Conservation (phyloP, 306 rosid genomes). For the Prinsepia uniflora region DNA sequence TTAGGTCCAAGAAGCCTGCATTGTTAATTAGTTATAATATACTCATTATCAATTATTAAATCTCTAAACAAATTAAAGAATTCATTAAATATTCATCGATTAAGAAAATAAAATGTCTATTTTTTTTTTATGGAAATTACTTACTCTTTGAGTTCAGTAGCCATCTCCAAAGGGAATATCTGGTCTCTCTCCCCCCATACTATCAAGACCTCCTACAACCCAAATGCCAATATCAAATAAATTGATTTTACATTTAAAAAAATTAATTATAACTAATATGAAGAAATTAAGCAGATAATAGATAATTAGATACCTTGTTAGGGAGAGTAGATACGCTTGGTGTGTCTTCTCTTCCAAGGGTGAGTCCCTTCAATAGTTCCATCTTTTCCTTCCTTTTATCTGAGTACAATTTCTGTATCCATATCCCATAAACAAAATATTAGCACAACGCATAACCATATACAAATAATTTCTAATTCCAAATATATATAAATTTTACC, state of each 20-base stretch:
- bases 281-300: not conserved
- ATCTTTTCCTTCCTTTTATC: conserved; percentile 67
- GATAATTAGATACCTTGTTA: conserved; percentile 37
- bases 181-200: conserved; percentile 79
- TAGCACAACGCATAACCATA: too few species aligned
- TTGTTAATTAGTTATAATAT: not conserved
- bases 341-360: conserved; percentile 52
- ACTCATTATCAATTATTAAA: not conserved
- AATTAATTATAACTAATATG: not conserved
- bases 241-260: not conserved
- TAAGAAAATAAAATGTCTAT: not conserved
- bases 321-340: conserved; percentile 47
- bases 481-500: not conserved
- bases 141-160: conserved; percentile 61
- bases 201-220: conserved; percentile 61
- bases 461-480: too few species aligned
- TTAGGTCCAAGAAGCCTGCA: conserved; percentile 64
- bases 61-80: not conserved
- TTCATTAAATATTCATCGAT: too few species aligned
- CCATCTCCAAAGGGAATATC: conserved; percentile 68
- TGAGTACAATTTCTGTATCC: conserved; percentile 60
- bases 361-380: conserved; percentile 64
- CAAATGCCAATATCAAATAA: not conserved
- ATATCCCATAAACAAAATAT: not conserved
- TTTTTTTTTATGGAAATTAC: conserved; percentile 5